Conservation (phyloP, 179 eudicot species). For the Beta macrorhiza region DNA sequence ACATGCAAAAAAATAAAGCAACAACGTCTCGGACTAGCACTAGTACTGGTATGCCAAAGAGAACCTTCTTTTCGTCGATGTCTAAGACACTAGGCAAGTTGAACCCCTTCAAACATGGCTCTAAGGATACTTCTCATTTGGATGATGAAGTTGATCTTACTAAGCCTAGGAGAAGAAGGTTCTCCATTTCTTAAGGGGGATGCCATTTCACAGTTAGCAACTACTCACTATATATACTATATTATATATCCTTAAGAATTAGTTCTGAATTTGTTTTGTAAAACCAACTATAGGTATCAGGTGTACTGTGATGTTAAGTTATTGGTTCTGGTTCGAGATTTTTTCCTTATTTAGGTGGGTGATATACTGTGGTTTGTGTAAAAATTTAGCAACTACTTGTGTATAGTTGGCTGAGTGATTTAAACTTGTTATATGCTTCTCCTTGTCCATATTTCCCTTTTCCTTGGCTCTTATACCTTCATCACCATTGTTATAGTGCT, state of each 20-base stretch:
- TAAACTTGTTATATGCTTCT: background rate
- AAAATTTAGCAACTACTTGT: constrained; percentile 12
- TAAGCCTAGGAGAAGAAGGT: constrained; percentile 91
- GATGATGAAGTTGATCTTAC: constrained; percentile 70
- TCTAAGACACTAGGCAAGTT: constrained; percentile 83
- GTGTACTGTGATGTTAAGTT: constrained; percentile 12
- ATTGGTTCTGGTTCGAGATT: background rate
- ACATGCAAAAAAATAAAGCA: constrained; percentile 48
- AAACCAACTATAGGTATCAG: constrained; percentile 11
- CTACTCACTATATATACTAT: background rate
- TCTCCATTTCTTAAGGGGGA: constrained; percentile 55
- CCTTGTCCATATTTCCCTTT: background rate
- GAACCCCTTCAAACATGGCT: constrained; percentile 91
- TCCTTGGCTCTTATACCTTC: background rate
- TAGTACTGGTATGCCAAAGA: constrained; percentile 24
- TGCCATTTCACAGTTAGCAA: background rate
- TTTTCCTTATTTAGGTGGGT: background rate
- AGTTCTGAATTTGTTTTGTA: constrained; percentile 3
- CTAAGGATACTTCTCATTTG: constrained; percentile 77
- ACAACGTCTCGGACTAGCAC: constrained; percentile 35
- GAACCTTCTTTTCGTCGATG: constrained; percentile 81
- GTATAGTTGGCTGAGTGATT: constrained; percentile 10
- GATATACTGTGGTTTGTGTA: constrained; percentile 12
- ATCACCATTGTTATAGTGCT: too few relatives aligned
- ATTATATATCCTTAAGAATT: background rate